Percentiles rank a stretch among this genome's conserved stretches.
Evolutionary conservation across 768 basidiomycete species (phyloP).

Genomic region (Leccinum rimulosum): DNA sequence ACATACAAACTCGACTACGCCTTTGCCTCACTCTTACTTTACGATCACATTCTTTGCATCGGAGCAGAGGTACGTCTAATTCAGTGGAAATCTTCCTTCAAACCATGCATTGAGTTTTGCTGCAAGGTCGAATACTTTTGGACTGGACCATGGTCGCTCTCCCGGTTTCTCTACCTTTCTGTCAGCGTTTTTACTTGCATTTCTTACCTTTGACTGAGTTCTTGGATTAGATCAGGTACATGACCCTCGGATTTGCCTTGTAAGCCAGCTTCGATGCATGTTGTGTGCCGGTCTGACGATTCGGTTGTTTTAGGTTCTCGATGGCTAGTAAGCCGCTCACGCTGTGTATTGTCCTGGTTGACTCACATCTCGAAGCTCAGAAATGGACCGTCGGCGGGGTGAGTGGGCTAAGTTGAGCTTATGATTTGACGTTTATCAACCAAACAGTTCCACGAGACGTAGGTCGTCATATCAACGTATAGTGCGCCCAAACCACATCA

Average conservation of each 20-base stretch:
- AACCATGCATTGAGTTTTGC: neutral
- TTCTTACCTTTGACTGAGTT: neutral
- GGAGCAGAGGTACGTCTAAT: neutral
- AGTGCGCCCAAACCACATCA: neutral
- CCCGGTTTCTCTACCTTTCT: neutral
- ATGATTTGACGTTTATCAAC: neutral
- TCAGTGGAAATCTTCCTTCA: neutral
- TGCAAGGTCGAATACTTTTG: neutral
- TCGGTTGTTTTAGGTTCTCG: neutral
- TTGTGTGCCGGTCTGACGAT: neutral
- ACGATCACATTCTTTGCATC: neutral
- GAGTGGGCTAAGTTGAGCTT: neutral
- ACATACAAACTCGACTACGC: neutral
- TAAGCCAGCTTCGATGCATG: neutral
- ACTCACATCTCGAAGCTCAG: neutral
- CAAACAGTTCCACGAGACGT: neutral
- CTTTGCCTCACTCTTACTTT: neutral
- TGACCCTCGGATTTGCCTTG: neutral
- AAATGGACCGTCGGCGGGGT: neutral
- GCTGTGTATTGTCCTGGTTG: neutral
- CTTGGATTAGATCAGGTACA: neutral
- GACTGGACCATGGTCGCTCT: neutral
- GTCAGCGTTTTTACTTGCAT: neutral
- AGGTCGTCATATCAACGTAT: neutral
- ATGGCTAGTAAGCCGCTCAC: neutral